Conservation (phyloP, 1,139 yeast species). For the Debaryomyces coudertii region DNA sequence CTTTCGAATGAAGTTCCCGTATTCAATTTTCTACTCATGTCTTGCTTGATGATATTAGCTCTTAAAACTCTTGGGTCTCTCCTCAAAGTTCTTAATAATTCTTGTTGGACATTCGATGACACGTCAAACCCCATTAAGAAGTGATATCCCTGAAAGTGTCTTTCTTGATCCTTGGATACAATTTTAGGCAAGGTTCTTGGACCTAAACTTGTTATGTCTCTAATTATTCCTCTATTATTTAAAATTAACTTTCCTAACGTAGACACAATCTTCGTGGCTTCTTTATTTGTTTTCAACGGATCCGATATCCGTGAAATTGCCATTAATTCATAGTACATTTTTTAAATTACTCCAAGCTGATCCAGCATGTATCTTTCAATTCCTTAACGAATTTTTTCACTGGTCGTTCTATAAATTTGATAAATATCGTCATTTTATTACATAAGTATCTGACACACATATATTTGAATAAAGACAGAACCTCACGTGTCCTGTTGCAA, state of each 20-base stretch:
- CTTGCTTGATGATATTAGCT: conserved; percentile 70
- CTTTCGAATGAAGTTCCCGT: conserved; percentile 52
- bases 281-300: conserved; percentile 56
- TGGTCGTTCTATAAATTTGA: neutral
- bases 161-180: conserved; percentile 82
- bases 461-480: neutral
- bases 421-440: neutral
- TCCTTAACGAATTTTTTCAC: conserved; percentile 1
- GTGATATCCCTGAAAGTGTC: conserved; percentile 88
- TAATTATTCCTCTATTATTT: conserved; percentile 87
- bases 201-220: conserved; percentile 82
- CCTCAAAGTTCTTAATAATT: conserved; percentile 76
- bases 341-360: neutral
- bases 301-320: conserved; percentile 83
- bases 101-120: conserved; percentile 83
- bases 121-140: conserved; percentile 86
- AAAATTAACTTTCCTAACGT: conserved; percentile 84
- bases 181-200: conserved; percentile 77
- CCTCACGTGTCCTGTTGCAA: conserved; percentile 9
- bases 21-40: conserved; percentile 56
- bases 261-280: conserved; percentile 72
- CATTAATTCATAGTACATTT: conserved; percentile 86
- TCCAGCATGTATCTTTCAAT: neutral
- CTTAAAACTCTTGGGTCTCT: conserved; percentile 90
- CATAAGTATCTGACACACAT: neutral